Evolutionary conservation across 2,329 filamentous ascomycete genomes (phyloP).

Genomic region (Metarhizium humberi): DNA sequence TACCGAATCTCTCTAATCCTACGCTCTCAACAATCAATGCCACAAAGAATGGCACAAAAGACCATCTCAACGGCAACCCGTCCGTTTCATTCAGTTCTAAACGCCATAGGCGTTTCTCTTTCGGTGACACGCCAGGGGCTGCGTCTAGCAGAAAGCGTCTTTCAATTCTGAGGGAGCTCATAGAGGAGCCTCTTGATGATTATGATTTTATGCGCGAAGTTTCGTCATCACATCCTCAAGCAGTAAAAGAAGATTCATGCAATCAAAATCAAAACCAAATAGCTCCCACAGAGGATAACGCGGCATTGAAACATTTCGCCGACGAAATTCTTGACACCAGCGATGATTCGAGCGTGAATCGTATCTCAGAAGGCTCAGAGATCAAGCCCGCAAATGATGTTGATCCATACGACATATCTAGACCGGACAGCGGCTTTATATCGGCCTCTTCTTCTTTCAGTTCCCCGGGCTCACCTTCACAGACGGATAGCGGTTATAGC

Average conservation of each 20-base stretch:
- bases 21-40: not conserved
- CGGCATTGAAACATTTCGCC: slow-evolving; percentile 16
- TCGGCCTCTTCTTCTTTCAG: slow-evolving; percentile 34
- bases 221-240: not conserved
- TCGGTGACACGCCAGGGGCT: not conserved
- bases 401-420: slow-evolving; percentile 12
- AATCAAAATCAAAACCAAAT: not conserved
- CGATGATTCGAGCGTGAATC: slow-evolving; percentile 35
- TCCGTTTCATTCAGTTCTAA: not conserved
- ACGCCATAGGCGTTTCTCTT: not conserved
- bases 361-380: slow-evolving; percentile 9
- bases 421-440: slow-evolving; percentile 39
- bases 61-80: not conserved
- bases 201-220: not conserved
- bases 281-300: not conserved
- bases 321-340: slow-evolving; percentile 29
- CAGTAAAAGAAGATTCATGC: not conserved
- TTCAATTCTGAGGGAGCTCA: slow-evolving; percentile 1
- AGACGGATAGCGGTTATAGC: slow-evolving; percentile 53
- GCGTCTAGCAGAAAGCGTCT: not conserved
- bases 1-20: not conserved
- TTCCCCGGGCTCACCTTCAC: slow-evolving; percentile 37
- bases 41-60: not conserved
- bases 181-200: not conserved
- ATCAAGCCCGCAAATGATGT: slow-evolving; percentile 2